Evolutionary conservation across 2,329 filamentous ascomycete species (phyloP).

Genomic region (Pseudopithomyces chartarum): DNA sequence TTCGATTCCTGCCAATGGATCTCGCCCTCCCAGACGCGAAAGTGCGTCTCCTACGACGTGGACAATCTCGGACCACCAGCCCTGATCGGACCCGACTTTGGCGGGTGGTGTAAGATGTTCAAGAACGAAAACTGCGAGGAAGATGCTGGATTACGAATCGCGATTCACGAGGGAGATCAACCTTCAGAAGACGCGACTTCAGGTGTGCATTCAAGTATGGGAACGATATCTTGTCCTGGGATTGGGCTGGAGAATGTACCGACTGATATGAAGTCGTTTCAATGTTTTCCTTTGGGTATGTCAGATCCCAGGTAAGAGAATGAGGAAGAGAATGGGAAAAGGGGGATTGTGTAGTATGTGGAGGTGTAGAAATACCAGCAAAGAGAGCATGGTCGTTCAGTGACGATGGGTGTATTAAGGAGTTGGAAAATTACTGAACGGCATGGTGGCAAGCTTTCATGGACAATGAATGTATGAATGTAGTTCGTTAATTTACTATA

Average conservation of each 20-base stretch:
- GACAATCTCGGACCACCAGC: background rate
- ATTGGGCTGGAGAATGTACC: background rate
- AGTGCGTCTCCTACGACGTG: background rate
- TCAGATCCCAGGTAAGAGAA: too few species aligned
- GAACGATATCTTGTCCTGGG: background rate
- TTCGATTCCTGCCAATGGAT: background rate
- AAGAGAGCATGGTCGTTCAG: background rate
- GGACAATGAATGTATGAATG: too few species aligned
- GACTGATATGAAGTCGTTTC: background rate
- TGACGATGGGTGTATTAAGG: too few species aligned
- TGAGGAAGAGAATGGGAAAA: background rate
- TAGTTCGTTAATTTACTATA: too few species aligned
- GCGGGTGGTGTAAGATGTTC: background rate
- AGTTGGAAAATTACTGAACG: too few species aligned
- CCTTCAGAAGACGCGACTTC: too few species aligned
- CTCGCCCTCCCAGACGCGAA: background rate
- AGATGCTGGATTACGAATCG: background rate
- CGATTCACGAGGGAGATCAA: background rate
- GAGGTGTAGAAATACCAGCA: background rate
- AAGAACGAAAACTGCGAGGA: background rate
- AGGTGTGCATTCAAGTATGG: background rate
- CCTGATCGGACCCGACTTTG: background rate
- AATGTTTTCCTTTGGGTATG: background rate
- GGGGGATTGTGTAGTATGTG: too few species aligned
- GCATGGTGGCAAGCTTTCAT: too few species aligned